Evolutionary conservation across 176 grass and related monocot species (phyloP).

Genomic region (Ampelocalamus luodianensis): DNA sequence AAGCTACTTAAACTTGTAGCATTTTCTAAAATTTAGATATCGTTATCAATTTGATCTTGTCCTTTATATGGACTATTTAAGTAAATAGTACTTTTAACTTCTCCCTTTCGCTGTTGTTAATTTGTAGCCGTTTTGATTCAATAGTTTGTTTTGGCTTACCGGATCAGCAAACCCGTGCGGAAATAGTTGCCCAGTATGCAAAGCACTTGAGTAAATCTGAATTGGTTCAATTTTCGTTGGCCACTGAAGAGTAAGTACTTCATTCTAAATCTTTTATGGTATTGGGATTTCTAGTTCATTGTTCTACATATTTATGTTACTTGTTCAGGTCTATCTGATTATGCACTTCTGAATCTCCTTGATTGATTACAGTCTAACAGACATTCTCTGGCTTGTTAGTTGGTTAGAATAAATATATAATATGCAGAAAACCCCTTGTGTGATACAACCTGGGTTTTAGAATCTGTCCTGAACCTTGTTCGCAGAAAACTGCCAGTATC

Average conservation of each 20-base stretch:
- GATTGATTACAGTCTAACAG: neutral
- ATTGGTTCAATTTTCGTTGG: conserved; percentile 68
- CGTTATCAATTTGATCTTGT: neutral
- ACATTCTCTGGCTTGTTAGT: conserved; percentile 4
- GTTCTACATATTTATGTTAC: conserved; percentile 12
- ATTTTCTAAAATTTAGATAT: conserved; percentile 22
- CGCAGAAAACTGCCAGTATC: neutral
- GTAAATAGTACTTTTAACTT: conserved; percentile 17
- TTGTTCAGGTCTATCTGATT: neutral
- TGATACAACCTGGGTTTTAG: neutral
- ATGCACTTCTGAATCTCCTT: neutral
- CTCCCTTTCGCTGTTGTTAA: conserved; percentile 20
- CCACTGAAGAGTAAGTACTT: conserved; percentile 77
- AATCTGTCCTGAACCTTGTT: neutral
- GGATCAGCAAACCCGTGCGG: conserved; percentile 71
- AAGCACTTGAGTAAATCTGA: conserved; percentile 81
- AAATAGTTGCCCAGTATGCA: conserved; percentile 90
- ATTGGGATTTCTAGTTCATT: neutral
- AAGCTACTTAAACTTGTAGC: conserved; percentile 28
- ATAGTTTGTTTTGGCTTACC: conserved; percentile 81
- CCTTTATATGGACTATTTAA: neutral
- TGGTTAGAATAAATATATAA: neutral
- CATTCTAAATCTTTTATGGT: neutral
- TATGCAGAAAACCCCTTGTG: neutral
- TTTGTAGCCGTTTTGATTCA: conserved; percentile 97